Percentiles rank a stretch among this genome's conserved stretches.
phyloP scores from a whole-genome alignment of 148 eudicot genomes.

The Heliosperma pusillum region DNA sequence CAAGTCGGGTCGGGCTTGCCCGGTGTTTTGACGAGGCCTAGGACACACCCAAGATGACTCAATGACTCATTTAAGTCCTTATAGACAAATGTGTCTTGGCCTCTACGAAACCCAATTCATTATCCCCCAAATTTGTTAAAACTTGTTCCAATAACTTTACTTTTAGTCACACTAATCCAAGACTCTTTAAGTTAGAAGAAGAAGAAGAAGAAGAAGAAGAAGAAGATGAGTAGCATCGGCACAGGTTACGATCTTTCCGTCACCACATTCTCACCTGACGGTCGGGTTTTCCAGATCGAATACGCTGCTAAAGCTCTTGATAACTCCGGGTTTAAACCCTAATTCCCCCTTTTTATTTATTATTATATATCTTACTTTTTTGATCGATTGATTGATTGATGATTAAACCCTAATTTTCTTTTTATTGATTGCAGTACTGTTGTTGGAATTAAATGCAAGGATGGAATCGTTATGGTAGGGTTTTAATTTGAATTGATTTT shows the following conservation, averaged over 20 bases:
- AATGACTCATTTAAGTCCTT: too few relatives aligned
- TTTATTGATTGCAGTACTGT: slow-evolving; percentile 44
- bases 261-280: slow-evolving; percentile 46
- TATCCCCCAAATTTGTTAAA: too few relatives aligned
- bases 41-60: too few relatives aligned
- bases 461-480: slow-evolving; percentile 72
- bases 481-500: neutral
- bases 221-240: slow-evolving; percentile 41
- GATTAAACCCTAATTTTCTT: neutral
- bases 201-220: neutral
- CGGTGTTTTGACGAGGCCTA: too few relatives aligned
- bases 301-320: slow-evolving; percentile 43
- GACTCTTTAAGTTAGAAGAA: too few relatives aligned
- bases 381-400: neutral
- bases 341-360: too few relatives aligned
- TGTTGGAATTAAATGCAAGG: slow-evolving; percentile 77
- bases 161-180: too few relatives aligned
- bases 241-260: slow-evolving; percentile 46
- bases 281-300: slow-evolving; percentile 46
- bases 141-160: too few relatives aligned
- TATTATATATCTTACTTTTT: neutral
- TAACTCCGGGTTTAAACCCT: slow-evolving; percentile 32
- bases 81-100: too few relatives aligned
- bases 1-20: too few relatives aligned
- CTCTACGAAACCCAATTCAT: too few relatives aligned